Evolutionary conservation across 2,329 filamentous ascomycete species (phyloP), one percentile per base, ranked within the genome.

Genomic region (Calonectria fujianensis): DNA sequence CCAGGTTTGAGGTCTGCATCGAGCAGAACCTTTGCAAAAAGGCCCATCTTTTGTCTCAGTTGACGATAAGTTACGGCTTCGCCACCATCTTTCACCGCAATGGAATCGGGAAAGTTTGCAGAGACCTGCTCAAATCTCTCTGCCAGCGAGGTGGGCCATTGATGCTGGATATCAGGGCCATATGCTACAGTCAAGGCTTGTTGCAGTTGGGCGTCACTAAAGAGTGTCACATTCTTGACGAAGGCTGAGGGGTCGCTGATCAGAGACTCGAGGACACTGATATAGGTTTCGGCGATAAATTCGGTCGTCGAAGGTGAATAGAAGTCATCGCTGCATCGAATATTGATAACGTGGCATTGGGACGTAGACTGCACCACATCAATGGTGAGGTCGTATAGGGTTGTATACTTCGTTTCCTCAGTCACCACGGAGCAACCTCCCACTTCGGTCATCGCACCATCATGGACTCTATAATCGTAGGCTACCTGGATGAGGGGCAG

Each of bases 401-500:
- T 54, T 31, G 51, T 54, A 27, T 54, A 35, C 31, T 27, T 54
- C 18, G 29, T 54, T 20, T 31, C 51, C 9, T 54, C 51, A 18
- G 31, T 54, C 13, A 31, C 29, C 51, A 54, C n/a, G 29, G 51
- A 20, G 16, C 51, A 54, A 8, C 31, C 31, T 9, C 31, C 31
- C 51, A 29, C 51, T 20, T 10, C 51, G 51, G 51, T 29, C 31
- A 20, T 54, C 13, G 27, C 51, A 20, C 29, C 32, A 18, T 54
- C 51, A 20, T 54, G 29, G 9, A 54, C 51, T 32, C 51, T 29
- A 29, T 54, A 54, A 27, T 54, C 29, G 16, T 32, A 54, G 3
- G 51, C 51, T 16, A 54, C 51, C 27, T 54, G 51, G 51, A 54
- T 32, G 29, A 54, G 51, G 31, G 51, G 51, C 51, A 54, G 32